A percentile compares a stretch with the other conserved stretches of the same genome.
These are phyloP conservation scores for Pueraria montana DNA, from an alignment of 306 rosid genomes.

Conservation along the genomic window DNA sequence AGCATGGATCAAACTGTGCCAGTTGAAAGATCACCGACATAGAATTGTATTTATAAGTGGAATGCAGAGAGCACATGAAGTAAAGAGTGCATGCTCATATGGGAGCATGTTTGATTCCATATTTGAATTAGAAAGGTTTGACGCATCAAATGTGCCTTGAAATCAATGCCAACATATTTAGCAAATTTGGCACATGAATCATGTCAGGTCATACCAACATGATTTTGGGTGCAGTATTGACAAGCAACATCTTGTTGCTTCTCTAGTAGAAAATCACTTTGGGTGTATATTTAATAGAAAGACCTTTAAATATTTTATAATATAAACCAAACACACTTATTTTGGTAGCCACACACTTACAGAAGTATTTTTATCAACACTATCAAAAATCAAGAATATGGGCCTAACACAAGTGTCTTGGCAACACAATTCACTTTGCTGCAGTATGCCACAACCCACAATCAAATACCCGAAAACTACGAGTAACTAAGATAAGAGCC, in stretches of 20 bases:
- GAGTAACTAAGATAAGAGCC: neutral
- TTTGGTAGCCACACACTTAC: no score
- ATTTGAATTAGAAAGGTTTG: neutral
- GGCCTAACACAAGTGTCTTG: neutral
- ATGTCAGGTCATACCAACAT: neutral
- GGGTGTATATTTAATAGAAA: neutral
- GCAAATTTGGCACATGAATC: neutral
- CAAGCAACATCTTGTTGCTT: neutral
- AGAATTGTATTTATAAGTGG: neutral
- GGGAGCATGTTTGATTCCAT: neutral
- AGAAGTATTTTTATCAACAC: neutral
- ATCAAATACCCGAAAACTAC: no score
- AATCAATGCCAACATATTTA: constrained; percentile 9
- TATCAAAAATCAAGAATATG: neutral
- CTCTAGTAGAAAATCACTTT: neutral
- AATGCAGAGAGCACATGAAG: neutral
- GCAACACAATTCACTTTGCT: neutral
- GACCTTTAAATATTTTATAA: neutral
- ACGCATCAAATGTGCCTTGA: neutral
- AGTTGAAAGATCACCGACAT: neutral
- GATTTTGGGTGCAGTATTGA: neutral
- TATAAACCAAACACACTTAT: neutral
- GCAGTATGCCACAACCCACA: neutral
- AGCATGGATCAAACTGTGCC: neutral
- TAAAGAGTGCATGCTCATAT: neutral